A percentile compares a stretch with the other conserved stretches of the same genome.
phyloP scores from a whole-genome alignment of 805 yeast species.

The Yamadazyma endophytica region DNA sequence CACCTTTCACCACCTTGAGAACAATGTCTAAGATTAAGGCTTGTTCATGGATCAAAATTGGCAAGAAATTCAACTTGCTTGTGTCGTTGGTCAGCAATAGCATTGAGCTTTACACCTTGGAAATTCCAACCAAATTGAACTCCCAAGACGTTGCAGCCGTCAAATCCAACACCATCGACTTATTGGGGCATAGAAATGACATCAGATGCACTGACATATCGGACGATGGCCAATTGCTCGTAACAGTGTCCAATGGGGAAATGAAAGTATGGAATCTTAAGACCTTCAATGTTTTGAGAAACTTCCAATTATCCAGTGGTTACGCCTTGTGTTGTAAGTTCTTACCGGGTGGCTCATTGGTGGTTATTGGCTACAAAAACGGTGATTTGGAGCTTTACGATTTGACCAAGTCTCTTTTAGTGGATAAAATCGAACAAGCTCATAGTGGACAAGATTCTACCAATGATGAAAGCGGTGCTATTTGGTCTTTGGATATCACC shows the following conservation, averaged over 20 bases:
- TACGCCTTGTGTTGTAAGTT: conserved; percentile 78
- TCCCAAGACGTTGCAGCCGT: conserved; percentile 40
- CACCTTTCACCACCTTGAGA: conserved; percentile 67
- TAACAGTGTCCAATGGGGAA: conserved; percentile 87
- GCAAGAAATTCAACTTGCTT: conserved; percentile 54
- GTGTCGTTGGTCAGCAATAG: conserved; percentile 70
- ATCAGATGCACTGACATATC: conserved; percentile 80
- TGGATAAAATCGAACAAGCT: conserved; percentile 66
- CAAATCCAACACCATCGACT: conserved; percentile 58
- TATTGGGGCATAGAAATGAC: conserved; percentile 87
- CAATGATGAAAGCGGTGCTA: conserved; percentile 48
- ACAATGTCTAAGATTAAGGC: conserved; percentile 60
- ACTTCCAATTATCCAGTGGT: conserved; percentile 70
- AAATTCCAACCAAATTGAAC: conserved; percentile 54
- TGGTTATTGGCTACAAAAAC: conserved; percentile 82
- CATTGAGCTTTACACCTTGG: conserved; percentile 61
- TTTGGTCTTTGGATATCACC: conserved; percentile 88
- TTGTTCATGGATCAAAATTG: conserved; percentile 56
- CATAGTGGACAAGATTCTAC: conserved; percentile 41
- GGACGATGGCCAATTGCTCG: conserved; percentile 72
- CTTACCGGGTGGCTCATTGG: conserved; percentile 86
- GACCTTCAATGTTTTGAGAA: conserved; percentile 72
- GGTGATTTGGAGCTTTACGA: conserved; percentile 86
- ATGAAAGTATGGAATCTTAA: conserved; percentile 84
- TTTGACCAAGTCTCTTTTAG: conserved; percentile 71